These are phyloP conservation scores for Sporobolomyces pararoseus DNA, from an alignment of 768 basidiomycete species.

Conservation along the genomic window DNA sequence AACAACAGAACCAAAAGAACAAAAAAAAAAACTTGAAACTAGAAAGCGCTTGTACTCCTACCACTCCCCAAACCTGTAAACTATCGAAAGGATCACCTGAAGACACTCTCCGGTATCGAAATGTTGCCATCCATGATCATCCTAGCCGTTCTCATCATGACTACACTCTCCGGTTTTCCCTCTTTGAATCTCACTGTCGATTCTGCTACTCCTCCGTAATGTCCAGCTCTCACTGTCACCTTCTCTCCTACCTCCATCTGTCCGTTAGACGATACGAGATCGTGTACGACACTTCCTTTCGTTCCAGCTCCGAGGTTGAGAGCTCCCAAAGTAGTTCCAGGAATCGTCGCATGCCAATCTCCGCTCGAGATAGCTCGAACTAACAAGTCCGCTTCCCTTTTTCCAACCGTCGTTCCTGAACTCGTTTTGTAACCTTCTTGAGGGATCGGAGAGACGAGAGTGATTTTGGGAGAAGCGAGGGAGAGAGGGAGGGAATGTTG, in stretches of 20 bases:
- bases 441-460: constrained; percentile 18
- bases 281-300: constrained; percentile 24
- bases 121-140: constrained; percentile 39
- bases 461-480: constrained; percentile 38
- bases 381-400: constrained; percentile 19
- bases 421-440: constrained; percentile 7
- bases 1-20: no score
- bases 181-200: constrained; percentile 29
- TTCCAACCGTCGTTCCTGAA: not conserved
- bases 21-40: no score
- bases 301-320: constrained; percentile 28
- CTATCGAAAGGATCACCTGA: no score
- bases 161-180: constrained; percentile 17
- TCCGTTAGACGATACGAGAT: not conserved
- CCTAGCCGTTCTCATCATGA: constrained; percentile 39
- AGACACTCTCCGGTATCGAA: constrained; percentile 23
- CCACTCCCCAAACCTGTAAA: no score
- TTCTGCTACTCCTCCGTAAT: constrained; percentile 33
- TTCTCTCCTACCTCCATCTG: not conserved
- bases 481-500: constrained; percentile 24
- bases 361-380: constrained; percentile 32
- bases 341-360: constrained; percentile 40
- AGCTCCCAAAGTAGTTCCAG: constrained; percentile 38
- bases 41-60: no score
- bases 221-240: constrained; percentile 20